Evolutionary conservation across 2,329 filamentous ascomycete genomes (phyloP).

Genomic region (Stemphylium vesicarium): DNA sequence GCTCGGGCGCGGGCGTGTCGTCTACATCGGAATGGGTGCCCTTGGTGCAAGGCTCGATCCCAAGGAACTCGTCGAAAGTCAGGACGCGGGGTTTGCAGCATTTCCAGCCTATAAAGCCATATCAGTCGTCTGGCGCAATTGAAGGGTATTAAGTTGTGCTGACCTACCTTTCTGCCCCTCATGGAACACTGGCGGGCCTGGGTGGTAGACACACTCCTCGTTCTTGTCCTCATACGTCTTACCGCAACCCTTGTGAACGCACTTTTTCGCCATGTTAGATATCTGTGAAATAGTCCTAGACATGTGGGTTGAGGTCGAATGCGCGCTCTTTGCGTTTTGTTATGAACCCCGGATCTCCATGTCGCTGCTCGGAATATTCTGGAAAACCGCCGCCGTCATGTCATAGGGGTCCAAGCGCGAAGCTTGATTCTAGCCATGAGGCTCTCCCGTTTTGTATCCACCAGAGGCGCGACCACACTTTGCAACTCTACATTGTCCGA

Average conservation of each 20-base stretch:
- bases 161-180: constrained; percentile 92
- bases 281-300: not conserved
- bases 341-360: constrained; percentile 20
- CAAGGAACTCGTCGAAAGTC: constrained; percentile 97
- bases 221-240: constrained; percentile 83
- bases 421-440: constrained; percentile 1
- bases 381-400: constrained; percentile 37
- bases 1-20: constrained; percentile 62
- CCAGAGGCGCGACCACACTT: not conserved
- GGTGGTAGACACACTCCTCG: constrained; percentile 89
- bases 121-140: constrained; percentile 4
- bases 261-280: constrained; percentile 74
- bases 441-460: constrained; percentile 2
- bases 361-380: constrained; percentile 43
- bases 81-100: constrained; percentile 97
- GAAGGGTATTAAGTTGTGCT: not conserved
- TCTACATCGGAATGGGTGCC: constrained; percentile 93
- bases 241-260: constrained; percentile 94
- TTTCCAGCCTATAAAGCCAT: constrained; percentile 78
- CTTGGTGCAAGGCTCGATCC: constrained; percentile 88
- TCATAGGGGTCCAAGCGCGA: constrained; percentile 32
- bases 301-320: constrained; percentile 11
- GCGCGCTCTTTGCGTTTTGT: constrained; percentile 10
- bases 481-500: not conserved
- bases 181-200: constrained; percentile 88